Evolutionary conservation across 2,329 filamentous ascomycete species (phyloP), one percentile per base, ranked within the genome.

Genomic region (Coleophoma eucalyptorum): DNA sequence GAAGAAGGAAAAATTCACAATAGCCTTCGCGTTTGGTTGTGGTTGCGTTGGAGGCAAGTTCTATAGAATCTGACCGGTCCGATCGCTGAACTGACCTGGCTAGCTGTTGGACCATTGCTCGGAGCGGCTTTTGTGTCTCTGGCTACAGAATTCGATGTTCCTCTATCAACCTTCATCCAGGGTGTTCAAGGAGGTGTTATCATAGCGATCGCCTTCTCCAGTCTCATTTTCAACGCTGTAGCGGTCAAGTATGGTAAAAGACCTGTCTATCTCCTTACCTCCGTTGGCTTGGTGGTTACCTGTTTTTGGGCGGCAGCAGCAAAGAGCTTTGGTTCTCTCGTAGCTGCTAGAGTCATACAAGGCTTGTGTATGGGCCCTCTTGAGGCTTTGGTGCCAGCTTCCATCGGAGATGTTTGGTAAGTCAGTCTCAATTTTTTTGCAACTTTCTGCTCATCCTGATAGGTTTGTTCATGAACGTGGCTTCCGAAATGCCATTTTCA

Each of bases 381-480:
- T 19, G 56, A 58, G 16, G 51, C 56, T 13, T 47, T 58, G 35
- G 43, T 57, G 11, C 50, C 55, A 1, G 69, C 70, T 10, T 69
- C 68, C 0, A 72, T 73, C 53, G 64, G 65, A 2, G 71, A 73
- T 60, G 62, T 73, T 18, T 73, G 68, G 60, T 55, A 18, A 50
- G 50, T 43, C 12, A 12, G n/a, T 19, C 13, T 6, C 11, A 26
- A 11, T 4, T 6, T 43, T 47, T 26, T 31, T n/a, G 15, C 11
- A 18, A 46, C 18, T 33, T 31, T 33, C 12, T 44, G 20, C 42
- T 44, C 12, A 44, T 33, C n/a, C 20, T 3, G 6, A 33, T 44
- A 54, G 52, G 65, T 72, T 70, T 49, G 68, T 72, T n/a, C 71
- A 73, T 55, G 69, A 73, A 52, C 62, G 71, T 48, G 71, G 71